phyloP scores from a whole-genome alignment of 768 basidiomycete genomes.

The Brasilioporus rufonigricans region DNA sequence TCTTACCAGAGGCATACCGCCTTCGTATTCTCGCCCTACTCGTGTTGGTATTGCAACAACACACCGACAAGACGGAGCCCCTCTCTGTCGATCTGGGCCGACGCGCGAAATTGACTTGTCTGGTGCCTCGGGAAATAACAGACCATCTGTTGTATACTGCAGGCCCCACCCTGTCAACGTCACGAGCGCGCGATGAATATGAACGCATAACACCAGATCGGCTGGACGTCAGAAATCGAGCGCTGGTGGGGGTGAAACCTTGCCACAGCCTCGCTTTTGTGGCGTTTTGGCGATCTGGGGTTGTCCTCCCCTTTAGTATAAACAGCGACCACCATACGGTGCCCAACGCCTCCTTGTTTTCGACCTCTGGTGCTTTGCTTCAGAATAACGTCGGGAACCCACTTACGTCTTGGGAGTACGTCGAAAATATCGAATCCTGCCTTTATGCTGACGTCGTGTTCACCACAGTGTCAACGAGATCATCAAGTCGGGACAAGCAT shows the following conservation, averaged over 20 bases:
- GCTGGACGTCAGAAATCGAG: conserved; percentile 42
- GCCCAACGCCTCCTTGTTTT: conserved; percentile 46
- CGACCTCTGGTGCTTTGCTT: conserved; percentile 43
- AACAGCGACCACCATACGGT: conserved; percentile 34
- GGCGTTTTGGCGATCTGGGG: conserved; percentile 39
- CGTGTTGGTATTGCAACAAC: conserved; percentile 11
- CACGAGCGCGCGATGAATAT: conserved; percentile 29
- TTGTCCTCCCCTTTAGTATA: conserved; percentile 45
- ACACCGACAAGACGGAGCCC: conserved; percentile 12
- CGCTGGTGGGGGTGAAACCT: conserved; percentile 36
- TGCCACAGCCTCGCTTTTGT: conserved; percentile 41
- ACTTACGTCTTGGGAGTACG: conserved; percentile 48
- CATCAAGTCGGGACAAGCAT: conserved; percentile 33
- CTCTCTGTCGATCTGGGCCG: conserved; percentile 11
- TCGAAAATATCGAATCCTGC: background rate
- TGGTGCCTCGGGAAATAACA: conserved; percentile 25
- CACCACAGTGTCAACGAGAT: conserved; percentile 38
- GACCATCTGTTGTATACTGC: conserved; percentile 28
- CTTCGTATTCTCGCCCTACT: conserved; percentile 20
- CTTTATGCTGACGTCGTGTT: background rate
- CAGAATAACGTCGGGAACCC: conserved; percentile 36
- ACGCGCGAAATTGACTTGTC: conserved; percentile 19
- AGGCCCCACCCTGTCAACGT: conserved; percentile 20
- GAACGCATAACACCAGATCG: conserved; percentile 33
- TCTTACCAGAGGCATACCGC: conserved; percentile 35